Base-by-base conservation (phyloP, 805 yeast genomes). In the Debaryomyces prosopidis region DNA sequence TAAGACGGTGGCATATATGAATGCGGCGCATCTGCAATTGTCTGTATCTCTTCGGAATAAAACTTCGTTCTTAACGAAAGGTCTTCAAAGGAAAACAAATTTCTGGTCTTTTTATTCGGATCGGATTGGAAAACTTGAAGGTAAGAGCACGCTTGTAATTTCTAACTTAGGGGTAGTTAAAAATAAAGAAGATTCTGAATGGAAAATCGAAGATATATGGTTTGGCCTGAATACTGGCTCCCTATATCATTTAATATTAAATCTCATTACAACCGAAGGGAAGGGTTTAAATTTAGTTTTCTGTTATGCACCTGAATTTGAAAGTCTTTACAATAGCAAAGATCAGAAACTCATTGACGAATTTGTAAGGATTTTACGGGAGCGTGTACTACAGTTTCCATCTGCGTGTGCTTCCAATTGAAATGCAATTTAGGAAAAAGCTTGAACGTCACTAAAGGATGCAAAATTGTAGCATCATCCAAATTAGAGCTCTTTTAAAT, bases 141-240 rank as follows among this genome's bases (percentile, higher is more conserved):
- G 39, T 10, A 31, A 54, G 18, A 18, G 43, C 18, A 54, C 57
- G 5, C 31, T 57, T 34, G 60, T 49, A 34, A 15, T 54, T 9
- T 59, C 64, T 4, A 59, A 59, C 40, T 40, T 59, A 32, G 64
- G 64, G 17, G 46, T 32, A 23, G 35, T 48, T 7, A 39, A 38
- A 14, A 39, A 53, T 10, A 16, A 30, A 16, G 36, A 42, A 14
- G 32, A 49, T 34, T 34, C 36, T 14, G 36, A 37, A 18, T 49
- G 49, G 43, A 35, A 42, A 16, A 46, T 49, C 2, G 43, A 41
- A n/a, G 44, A 56, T 35, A 40, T 54, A 12, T 44, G 48, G 45
- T 58, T 58, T 46, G 50, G 57, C 40, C 62, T 52, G 47, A 52
- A 51, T 39, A 42, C 47, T 17, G 62, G 60, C 9, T 27, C 48